Percentiles rank a stretch among this genome's conserved stretches.
These are phyloP conservation scores for Termitomyces sp. DNA, from an alignment of 768 basidiomycete species.

Conservation along the genomic window DNA sequence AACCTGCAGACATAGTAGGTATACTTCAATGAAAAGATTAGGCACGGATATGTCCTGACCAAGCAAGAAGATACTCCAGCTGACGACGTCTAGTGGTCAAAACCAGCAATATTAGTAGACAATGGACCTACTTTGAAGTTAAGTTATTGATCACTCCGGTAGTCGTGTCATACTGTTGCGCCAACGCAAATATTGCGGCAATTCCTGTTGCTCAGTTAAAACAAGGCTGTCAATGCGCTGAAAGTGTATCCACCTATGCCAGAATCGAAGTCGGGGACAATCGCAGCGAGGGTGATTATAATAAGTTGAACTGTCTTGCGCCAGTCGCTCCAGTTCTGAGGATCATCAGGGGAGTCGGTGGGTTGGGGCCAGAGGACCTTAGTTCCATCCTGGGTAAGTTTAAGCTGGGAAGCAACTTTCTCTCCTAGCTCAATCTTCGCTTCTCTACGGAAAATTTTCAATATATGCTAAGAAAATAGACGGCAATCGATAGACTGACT, in stretches of 20 bases:
- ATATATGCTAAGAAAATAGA: background rate
- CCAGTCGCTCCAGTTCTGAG: slow-evolving; percentile 59
- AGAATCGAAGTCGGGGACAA: slow-evolving; percentile 67
- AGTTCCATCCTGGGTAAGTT: slow-evolving; percentile 53
- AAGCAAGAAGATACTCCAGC: slow-evolving; percentile 65
- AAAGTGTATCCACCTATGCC: slow-evolving; percentile 46
- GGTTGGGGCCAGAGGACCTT: slow-evolving; percentile 72
- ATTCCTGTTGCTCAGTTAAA: slow-evolving; percentile 38
- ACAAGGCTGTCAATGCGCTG: background rate
- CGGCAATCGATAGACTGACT: slow-evolving; percentile 33
- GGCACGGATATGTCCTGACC: slow-evolving; percentile 25
- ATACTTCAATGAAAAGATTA: background rate
- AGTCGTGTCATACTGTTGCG: slow-evolving; percentile 50
- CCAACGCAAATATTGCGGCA: slow-evolving; percentile 58
- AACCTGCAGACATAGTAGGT: slow-evolving; percentile 31
- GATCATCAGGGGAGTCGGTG: slow-evolving; percentile 56
- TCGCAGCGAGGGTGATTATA: slow-evolving; percentile 60
- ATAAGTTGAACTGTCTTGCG: slow-evolving; percentile 55
- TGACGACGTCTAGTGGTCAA: slow-evolving; percentile 15
- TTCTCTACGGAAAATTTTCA: slow-evolving; percentile 36
- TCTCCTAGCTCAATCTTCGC: slow-evolving; percentile 62
- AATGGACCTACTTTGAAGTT: slow-evolving; percentile 45
- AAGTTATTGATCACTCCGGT: slow-evolving; percentile 57
- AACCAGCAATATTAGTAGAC: background rate
- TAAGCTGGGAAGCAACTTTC: slow-evolving; percentile 48